Base-by-base conservation (phyloP, 179 eudicot genomes). In the Beta lomatogona region DNA sequence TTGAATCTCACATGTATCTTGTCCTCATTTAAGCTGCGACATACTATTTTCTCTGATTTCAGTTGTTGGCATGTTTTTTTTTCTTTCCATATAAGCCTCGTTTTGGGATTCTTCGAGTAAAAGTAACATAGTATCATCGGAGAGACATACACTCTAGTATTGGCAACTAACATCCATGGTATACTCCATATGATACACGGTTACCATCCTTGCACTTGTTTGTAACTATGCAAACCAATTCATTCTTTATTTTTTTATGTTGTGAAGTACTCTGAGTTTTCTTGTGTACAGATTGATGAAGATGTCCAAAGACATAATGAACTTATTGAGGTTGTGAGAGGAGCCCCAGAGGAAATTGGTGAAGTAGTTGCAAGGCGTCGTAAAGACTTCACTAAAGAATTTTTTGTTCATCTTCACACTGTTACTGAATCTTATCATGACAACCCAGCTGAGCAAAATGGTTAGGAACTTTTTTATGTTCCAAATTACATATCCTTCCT, bases 381-480 rank as follows among this genome's bases (percentile, higher is more conserved):
- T 69, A 97, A 94, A 88, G 97, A 97, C 81, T 97, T 94, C 79
- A 97, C 98, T 9, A 85, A 91, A 71, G 99, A 97, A 79, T 97
- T 97, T 76, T 97, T 97, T 57, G 71, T 78, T 73, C 99, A 97
- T 91, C 85, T 97, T 84, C 83, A 87, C 76, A 90, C 91, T 50
- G 94, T 97, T 79, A 93, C 97, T 65, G 90, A 89, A 78, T 97
- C 98, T 14, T 92, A 91, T 82, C 82, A 86, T 83, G 97, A 93
- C 60, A 82, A 94, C 77, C 94, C 92, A 18, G 84, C 86, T 12
- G 91, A 92, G 88, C 95, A 91, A 86, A 87, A 88, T 84, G 97
- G 99, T 97, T 72, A 92, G 94, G n/a, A 66, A 45, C 73, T 59
- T 67, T 71, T 18, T 70, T 74, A 61, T 67, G 53, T 69, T 71